Percentiles rank a stretch among this genome's conserved stretches.
Evolutionary conservation across 2,329 filamentous ascomycete genomes (phyloP).

Genomic region (Pseudomassariella vexata): DNA sequence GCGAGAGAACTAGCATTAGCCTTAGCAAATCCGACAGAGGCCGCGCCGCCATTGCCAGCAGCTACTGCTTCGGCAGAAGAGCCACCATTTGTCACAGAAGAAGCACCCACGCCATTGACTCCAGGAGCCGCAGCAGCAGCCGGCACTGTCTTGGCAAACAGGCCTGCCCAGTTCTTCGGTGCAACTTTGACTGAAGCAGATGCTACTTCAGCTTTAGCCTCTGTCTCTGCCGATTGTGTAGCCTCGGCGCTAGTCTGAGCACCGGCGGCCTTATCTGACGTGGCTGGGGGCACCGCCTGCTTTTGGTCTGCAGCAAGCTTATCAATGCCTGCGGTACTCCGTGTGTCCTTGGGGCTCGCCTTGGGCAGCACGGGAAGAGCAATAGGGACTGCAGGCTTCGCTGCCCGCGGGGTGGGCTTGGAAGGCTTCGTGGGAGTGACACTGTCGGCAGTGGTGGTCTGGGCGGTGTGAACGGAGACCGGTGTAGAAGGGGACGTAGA

Average conservation of each 20-base stretch:
- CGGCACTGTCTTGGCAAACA: slow-evolving; percentile 23
- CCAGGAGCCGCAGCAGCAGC: slow-evolving; percentile 15
- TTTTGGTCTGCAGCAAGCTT: slow-evolving; percentile 15
- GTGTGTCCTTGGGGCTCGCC: slow-evolving; percentile 24
- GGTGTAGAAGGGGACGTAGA: slow-evolving; percentile 31
- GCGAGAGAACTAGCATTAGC: slow-evolving; percentile 30
- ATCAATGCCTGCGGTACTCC: slow-evolving; percentile 13
- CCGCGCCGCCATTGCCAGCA: slow-evolving; percentile 17
- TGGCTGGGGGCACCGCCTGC: slow-evolving; percentile 6
- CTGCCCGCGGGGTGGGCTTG: slow-evolving; percentile 27
- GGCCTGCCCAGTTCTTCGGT: slow-evolving; percentile 33
- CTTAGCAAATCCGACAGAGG: slow-evolving; percentile 32
- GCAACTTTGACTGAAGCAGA: slow-evolving; percentile 22
- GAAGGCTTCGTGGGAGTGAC: slow-evolving; percentile 19
- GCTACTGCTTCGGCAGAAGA: slow-evolving; percentile 14
- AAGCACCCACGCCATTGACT: slow-evolving; percentile 17
- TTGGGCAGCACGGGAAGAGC: slow-evolving; percentile 43
- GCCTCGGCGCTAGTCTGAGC: slow-evolving; percentile 9
- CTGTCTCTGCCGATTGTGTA: slow-evolving; percentile 8
- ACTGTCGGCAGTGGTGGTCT: slow-evolving; percentile 16
- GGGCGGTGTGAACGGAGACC: slow-evolving; percentile 20
- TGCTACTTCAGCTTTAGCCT: slow-evolving; percentile 19
- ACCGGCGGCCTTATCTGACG: slow-evolving; percentile 9
- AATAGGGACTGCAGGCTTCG: slow-evolving; percentile 37
- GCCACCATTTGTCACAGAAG: slow-evolving; percentile 7